Evolutionary conservation across 495 filamentous ascomycete species (phyloP).

Genomic region (Neurospora hispaniola): DNA sequence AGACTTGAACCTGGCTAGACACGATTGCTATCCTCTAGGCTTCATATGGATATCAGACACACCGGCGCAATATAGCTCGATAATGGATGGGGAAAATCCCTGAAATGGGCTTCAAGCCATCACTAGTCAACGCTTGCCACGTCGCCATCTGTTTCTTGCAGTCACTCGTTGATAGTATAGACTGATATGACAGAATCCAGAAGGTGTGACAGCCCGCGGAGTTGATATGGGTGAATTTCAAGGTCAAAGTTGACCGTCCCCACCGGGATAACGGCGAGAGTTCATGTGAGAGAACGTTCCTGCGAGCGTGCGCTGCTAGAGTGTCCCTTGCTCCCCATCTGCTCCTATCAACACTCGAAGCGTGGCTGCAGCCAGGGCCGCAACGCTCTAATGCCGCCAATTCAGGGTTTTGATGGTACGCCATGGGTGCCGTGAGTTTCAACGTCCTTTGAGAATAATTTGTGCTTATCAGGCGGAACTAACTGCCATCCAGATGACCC

Average conservation of each 20-base stretch:
- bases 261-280: conserved; percentile 7
- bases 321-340: not conserved
- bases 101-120: conserved; percentile 6
- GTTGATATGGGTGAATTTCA: not conserved
- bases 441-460: not conserved
- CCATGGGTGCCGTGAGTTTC: not conserved
- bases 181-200: not conserved
- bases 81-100: conserved; percentile 1
- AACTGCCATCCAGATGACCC: not conserved
- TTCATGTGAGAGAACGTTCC: conserved; percentile 24
- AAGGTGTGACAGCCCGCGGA: not conserved
- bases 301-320: conserved; percentile 14
- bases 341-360: conserved; percentile 7
- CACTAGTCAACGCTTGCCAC: conserved; percentile 23
- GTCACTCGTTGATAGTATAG: not conserved
- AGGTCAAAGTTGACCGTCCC: not conserved
- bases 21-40: not conserved
- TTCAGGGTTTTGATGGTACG: not conserved
- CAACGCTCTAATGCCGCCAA: not conserved
- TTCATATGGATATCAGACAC: conserved; percentile 2
- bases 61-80: conserved; percentile 11
- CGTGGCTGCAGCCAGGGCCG: conserved; percentile 10
- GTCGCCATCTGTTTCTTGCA: conserved; percentile 9
- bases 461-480: not conserved
- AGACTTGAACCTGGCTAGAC: not conserved